Conservation (phyloP, 306 rosid genomes). For the Luffa aegyptiaca region DNA sequence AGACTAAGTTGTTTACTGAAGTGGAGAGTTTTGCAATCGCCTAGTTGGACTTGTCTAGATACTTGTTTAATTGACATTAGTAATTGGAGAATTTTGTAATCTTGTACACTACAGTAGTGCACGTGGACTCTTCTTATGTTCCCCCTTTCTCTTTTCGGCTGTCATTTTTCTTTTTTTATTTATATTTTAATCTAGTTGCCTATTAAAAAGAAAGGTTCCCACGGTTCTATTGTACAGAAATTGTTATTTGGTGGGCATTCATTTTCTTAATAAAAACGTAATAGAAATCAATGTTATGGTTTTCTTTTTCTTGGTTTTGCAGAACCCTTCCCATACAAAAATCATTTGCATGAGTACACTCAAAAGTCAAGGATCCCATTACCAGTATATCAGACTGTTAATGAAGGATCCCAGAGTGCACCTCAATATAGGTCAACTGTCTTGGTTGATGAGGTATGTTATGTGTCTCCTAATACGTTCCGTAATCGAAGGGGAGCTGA, state of each 20-base stretch:
- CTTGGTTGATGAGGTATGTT: slow-evolving; percentile 20
- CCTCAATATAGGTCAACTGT: slow-evolving; percentile 28
- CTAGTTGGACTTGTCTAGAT: not conserved
- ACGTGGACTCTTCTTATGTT: not conserved
- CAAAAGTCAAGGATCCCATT: slow-evolving; percentile 11
- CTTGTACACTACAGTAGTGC: not conserved
- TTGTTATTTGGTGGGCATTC: not conserved
- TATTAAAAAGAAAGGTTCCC: not conserved
- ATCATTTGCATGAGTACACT: slow-evolving; percentile 21
- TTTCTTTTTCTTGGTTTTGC: not conserved
- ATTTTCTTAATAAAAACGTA: not conserved
- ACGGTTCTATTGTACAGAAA: not conserved
- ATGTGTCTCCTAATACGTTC: slow-evolving; percentile 23
- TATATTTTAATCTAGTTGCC: not conserved
- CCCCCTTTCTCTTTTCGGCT: not conserved
- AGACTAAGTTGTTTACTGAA: not conserved
- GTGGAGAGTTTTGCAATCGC: not conserved
- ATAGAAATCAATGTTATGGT: not conserved
- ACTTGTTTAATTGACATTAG: not conserved
- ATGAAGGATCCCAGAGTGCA: slow-evolving; percentile 23
- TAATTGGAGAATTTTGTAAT: not conserved
- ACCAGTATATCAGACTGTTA: slow-evolving; percentile 25
- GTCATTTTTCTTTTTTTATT: not conserved
- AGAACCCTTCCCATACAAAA: slow-evolving; percentile 16
- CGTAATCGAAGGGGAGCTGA: slow-evolving; percentile 30